Evolutionary conservation across 306 rosid species (phyloP).

Genomic region (Malus domestica): ASM211411v1 NC_041797.1:33646501-33647000

Average conservation of each 20-base stretch:
- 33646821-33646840: background rate
- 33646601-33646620: background rate
- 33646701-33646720: background rate
- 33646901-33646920: slow-evolving; percentile 79
- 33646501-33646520: background rate
- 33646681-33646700: background rate
- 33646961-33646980: slow-evolving; percentile 63
- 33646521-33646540: background rate
- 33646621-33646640: background rate
- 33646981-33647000: slow-evolving; percentile 87
- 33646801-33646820: background rate
- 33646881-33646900: slow-evolving; percentile 86
- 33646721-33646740: background rate
- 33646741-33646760: background rate
- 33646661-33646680: background rate
- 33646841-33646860: background rate
- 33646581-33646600: background rate
- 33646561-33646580: background rate
- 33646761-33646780: background rate
- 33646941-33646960: slow-evolving; percentile 44
- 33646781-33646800: slow-evolving; percentile 1
- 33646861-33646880: background rate
- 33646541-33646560: background rate
- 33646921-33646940: slow-evolving; percentile 81
- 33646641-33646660: background rate